Percentiles rank a stretch among this genome's conserved stretches.
Conservation (phyloP, 75 land plant species). For the Pinus tabuliformis region DNA sequence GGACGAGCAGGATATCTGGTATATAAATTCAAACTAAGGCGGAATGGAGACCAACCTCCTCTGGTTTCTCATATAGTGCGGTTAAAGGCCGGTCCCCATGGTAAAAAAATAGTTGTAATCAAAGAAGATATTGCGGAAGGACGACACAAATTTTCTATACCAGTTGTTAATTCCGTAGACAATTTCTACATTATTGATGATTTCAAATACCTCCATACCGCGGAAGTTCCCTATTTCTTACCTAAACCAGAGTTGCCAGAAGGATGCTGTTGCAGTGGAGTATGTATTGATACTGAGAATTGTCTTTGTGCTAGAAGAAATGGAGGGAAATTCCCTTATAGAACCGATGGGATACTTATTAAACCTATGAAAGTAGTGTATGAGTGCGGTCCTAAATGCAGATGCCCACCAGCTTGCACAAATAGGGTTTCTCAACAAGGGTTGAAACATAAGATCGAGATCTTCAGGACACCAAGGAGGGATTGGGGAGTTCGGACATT, state of each 20-base stretch:
- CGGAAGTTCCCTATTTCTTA: constrained; percentile 9
- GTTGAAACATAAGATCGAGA: constrained; percentile 45
- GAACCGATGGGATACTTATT: constrained; percentile 42
- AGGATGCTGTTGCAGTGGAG: constrained; percentile 54
- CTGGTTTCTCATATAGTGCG: constrained; percentile 42
- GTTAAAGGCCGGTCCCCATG: constrained; percentile 11
- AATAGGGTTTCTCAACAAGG: constrained; percentile 68
- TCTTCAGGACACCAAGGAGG: constrained; percentile 62
- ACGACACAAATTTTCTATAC: constrained; percentile 19
- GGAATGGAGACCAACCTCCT: constrained; percentile 51
- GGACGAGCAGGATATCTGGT: constrained; percentile 73
- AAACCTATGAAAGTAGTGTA: constrained; percentile 53
- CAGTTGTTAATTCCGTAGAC: constrained; percentile 34
- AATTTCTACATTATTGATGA: not conserved
- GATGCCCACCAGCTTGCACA: constrained; percentile 50
- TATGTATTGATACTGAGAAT: constrained; percentile 19
- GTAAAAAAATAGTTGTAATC: constrained; percentile 2
- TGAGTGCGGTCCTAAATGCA: constrained; percentile 64
- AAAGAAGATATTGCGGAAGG: constrained; percentile 28
- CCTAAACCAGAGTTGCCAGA: not conserved
- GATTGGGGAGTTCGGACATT: constrained; percentile 90
- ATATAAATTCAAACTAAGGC: constrained; percentile 59
- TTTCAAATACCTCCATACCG: constrained; percentile 17
- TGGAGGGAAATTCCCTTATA: constrained; percentile 67
- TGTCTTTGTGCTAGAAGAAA: constrained; percentile 18